Base-by-base conservation (phyloP, 2,329 filamentous ascomycete species). In the Fusarium zealandicum region DNA sequence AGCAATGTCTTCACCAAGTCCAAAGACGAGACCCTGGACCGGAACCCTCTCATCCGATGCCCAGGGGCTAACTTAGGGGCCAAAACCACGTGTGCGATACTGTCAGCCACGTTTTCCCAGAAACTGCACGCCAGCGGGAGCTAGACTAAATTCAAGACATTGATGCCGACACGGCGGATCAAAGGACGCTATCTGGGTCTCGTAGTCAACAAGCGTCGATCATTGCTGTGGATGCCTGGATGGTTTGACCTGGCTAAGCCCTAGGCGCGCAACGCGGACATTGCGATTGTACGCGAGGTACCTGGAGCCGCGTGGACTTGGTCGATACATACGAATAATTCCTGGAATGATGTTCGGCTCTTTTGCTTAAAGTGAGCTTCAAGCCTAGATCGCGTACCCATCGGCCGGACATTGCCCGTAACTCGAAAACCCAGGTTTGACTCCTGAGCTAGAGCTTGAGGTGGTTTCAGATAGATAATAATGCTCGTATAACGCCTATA, bases 231-330 rank as follows among this genome's bases (percentile, higher is more conserved):
- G 7, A 14, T 18, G 31, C 17, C 31, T 44, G 12, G 20, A 33
- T 16, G 5, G 8, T 31, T 27, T 35, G 35, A 27, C 20, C 25
- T 35, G 31, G 12, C 14, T 8, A 12, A 16, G 14, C 18, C 22
- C 22, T 20, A 45, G 20, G 42, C 42, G 42, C 18, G 32, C 22
- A 28, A 45, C 32, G 42, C 42, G 42, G 42, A 45, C 18, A 45
- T 43, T 45, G 20, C n/a, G 32, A 6, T 8, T 12, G 11, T 36
- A 45, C 42, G 32, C 42, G 42, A 45, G 42, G 42, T 45, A 45
- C 42, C 42, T 37, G 42, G 42, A 45, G 42, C 42, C 42, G 42
- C 42, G 27, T 44, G 18, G 14, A 35, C 3, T 44, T 44, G 6
- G 9, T 25, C 22, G 22, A 25, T 8, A 8, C 22, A 3, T 8